These are phyloP conservation scores for Mycena galopus DNA, from an alignment of 768 basidiomycete genomes.

Conservation along the genomic window DNA sequence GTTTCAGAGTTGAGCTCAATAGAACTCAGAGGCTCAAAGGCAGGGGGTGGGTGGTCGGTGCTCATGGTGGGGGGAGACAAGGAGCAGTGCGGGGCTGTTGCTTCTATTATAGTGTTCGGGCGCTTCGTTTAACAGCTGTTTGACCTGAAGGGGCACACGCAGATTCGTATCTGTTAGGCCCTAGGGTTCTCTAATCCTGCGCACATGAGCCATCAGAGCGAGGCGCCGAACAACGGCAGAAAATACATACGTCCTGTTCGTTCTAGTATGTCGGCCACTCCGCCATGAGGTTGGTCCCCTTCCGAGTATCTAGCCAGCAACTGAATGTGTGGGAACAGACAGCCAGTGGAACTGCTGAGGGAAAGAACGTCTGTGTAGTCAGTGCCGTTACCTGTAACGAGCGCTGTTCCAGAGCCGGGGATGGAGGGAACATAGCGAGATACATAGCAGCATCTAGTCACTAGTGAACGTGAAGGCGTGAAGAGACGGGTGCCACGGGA, in stretches of 20 bases:
- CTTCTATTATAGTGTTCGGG: neutral
- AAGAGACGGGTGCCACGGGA: neutral
- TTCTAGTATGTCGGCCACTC: neutral
- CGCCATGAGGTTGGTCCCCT: neutral
- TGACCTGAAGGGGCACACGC: neutral
- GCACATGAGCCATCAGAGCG: neutral
- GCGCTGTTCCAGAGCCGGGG: neutral
- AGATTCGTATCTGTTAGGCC: neutral
- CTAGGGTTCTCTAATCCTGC: neutral
- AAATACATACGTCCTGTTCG: neutral
- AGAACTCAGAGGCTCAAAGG: neutral
- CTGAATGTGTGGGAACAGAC: neutral
- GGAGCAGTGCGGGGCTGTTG: neutral
- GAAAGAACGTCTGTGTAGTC: neutral
- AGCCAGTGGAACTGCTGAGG: neutral
- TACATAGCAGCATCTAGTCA: neutral
- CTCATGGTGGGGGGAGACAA: neutral
- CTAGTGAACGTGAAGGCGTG: conserved; percentile 1
- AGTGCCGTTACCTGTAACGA: neutral
- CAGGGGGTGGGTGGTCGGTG: neutral
- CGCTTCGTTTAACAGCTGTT: neutral
- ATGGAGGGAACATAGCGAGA: neutral
- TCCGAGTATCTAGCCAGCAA: neutral
- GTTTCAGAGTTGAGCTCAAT: neutral
- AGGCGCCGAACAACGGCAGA: neutral